phyloP scores from a whole-genome alignment of 176 grass and related monocot species.

The Miscanthus lutarioriparius region DNA sequence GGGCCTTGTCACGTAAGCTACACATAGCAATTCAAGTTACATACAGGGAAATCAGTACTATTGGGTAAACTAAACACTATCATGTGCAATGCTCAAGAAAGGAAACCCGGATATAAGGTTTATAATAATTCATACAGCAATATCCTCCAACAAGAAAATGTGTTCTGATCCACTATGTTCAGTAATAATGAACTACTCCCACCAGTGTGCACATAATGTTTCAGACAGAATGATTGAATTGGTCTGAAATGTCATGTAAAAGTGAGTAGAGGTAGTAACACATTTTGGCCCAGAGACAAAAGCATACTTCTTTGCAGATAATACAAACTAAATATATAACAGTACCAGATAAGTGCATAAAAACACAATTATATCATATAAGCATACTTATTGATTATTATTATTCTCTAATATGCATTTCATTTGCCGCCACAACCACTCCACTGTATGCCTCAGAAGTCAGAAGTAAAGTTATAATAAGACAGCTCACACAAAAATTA shows the following conservation, averaged over 20 bases:
- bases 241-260: not conserved
- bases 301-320: not conserved
- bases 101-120: not conserved
- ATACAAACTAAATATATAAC: not conserved
- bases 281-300: not conserved
- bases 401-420: constrained; percentile 22
- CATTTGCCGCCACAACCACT: not conserved
- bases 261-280: not conserved
- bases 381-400: not conserved
- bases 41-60: not conserved
- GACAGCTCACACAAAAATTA: not conserved
- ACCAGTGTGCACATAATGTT: not conserved
- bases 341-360: constrained; percentile 19
- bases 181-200: not conserved
- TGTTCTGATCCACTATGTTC: not conserved
- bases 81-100: not conserved
- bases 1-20: constrained; percentile 88
- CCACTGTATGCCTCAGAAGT: constrained; percentile 5
- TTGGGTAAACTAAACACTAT: not conserved
- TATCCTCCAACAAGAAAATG: not conserved
- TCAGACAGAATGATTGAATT: not conserved
- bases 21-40: constrained; percentile 35
- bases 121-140: not conserved
- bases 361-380: constrained; percentile 4
- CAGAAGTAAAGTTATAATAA: constrained; percentile 9